These are phyloP conservation scores for Thelonectria blattea DNA, from an alignment of 2,329 filamentous ascomycete species.

Conservation along the genomic window DNA sequence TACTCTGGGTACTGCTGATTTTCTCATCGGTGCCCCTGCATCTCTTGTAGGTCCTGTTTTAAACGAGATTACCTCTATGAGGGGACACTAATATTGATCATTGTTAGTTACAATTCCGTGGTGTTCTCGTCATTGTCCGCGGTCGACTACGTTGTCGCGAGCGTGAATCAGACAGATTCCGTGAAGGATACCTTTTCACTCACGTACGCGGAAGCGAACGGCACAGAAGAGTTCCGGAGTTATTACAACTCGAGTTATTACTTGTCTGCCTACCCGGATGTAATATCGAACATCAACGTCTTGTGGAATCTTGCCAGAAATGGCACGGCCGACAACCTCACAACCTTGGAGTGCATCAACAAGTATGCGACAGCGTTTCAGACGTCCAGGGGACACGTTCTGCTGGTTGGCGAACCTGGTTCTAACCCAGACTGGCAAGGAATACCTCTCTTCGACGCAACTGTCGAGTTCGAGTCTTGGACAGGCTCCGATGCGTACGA, in stretches of 20 bases:
- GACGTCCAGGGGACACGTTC: constrained; percentile 2
- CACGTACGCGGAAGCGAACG: background rate
- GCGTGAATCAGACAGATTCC: background rate
- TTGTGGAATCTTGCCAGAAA: constrained; percentile 1
- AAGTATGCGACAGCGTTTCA: constrained; percentile 12
- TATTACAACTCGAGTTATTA: too few relatives aligned
- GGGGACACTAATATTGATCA: too few relatives aligned
- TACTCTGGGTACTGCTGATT: constrained; percentile 9
- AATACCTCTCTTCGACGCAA: background rate
- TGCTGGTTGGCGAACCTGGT: constrained; percentile 2
- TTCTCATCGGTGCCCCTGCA: constrained; percentile 14
- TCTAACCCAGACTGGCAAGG: background rate
- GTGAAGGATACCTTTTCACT: background rate
- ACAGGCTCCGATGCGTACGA: background rate
- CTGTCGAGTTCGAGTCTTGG: background rate
- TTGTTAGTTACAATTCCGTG: constrained; percentile 15
- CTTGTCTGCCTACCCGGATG: too few relatives aligned
- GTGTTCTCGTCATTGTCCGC: constrained; percentile 13
- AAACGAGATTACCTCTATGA: too few relatives aligned
- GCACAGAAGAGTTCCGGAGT: background rate
- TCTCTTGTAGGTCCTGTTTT: constrained; percentile 7
- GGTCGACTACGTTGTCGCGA: constrained; percentile 7
- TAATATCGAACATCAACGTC: too few relatives aligned
- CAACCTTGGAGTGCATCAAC: constrained; percentile 11
- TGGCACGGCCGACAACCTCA: constrained; percentile 7